Conservation (phyloP, 352 stramenopile species). For the Plasmopara viticola region DNA sequence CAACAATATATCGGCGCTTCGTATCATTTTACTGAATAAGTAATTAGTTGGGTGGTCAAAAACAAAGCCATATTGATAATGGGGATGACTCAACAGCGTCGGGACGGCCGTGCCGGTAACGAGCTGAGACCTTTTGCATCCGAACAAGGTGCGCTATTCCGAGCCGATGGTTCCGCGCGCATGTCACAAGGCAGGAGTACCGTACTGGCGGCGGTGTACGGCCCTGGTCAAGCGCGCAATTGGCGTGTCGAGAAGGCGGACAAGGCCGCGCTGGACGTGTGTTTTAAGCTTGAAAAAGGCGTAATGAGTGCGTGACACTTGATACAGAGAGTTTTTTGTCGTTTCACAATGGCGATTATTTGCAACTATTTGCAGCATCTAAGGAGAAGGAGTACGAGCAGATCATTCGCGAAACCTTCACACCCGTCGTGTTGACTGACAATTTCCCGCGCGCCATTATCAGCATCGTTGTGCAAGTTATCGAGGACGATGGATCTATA, state of each 20-base stretch:
- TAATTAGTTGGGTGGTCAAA: too few species aligned
- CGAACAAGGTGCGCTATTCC: conserved; percentile 72
- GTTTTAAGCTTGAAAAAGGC: conserved; percentile 77
- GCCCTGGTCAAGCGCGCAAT: conserved; percentile 66
- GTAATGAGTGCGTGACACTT: conserved; percentile 41
- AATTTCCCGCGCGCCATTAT: conserved; percentile 79
- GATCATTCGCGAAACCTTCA: conserved; percentile 74
- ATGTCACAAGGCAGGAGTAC: conserved; percentile 73
- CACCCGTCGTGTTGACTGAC: conserved; percentile 55
- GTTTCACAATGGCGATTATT: background rate
- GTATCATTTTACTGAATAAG: too few species aligned
- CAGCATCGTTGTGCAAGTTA: conserved; percentile 81
- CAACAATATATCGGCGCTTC: too few species aligned
- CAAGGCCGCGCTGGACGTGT: conserved; percentile 61
- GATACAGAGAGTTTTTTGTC: background rate
- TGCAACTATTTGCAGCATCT: conserved; percentile 30
- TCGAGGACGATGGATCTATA: conserved; percentile 79
- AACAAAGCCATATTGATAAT: conserved; percentile 22
- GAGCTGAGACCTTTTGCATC: conserved; percentile 70
- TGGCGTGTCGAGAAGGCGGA: conserved; percentile 63
- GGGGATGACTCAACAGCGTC: conserved; percentile 31
- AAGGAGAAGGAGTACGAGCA: conserved; percentile 85
- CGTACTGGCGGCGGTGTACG: conserved; percentile 71
- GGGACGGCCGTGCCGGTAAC: conserved; percentile 65
- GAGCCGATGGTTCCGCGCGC: conserved; percentile 67